phyloP scores from a whole-genome alignment of 805 yeast species.

The Metschnikowia gelsemii region DNA sequence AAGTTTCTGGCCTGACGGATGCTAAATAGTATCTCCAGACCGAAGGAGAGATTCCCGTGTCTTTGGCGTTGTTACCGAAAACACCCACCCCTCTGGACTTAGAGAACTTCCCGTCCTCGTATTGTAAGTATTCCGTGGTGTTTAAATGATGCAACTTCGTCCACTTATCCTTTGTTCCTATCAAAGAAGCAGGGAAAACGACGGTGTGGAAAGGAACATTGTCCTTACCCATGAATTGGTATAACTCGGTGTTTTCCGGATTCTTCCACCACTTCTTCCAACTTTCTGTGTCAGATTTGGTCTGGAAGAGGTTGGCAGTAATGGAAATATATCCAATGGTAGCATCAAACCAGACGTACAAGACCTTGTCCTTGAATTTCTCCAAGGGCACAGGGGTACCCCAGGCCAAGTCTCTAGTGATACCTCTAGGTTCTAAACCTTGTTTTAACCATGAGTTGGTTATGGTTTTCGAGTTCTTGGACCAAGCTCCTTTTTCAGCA shows the following conservation, averaged over 20 bases:
- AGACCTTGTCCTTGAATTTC: constrained; percentile 81
- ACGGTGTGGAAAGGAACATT: constrained; percentile 99
- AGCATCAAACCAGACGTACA: constrained; percentile 99
- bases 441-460: constrained; percentile 92
- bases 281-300: constrained; percentile 46
- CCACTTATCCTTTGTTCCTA: constrained; percentile 90
- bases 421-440: constrained; percentile 91
- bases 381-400: constrained; percentile 97
- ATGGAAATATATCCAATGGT: constrained; percentile 95
- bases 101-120: constrained; percentile 97
- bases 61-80: constrained; percentile 96
- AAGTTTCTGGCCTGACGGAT: constrained; percentile 88
- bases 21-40: constrained; percentile 98
- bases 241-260: constrained; percentile 83
- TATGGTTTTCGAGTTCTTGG: constrained; percentile 84
- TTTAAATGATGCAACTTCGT: constrained; percentile 85
- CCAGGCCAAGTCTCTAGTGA: constrained; percentile 96
- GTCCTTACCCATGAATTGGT: constrained; percentile 99
- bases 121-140: constrained; percentile 95
- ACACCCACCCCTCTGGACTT: constrained; percentile 98
- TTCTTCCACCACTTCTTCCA: constrained; percentile 96
- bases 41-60: constrained; percentile 83
- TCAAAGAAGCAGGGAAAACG: constrained; percentile 89
- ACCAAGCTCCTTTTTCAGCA: constrained; percentile 79
- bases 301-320: constrained; percentile 78